Conservation (phyloP, 2,329 filamentous ascomycete species). For the Talaromyces sp. region DNA sequence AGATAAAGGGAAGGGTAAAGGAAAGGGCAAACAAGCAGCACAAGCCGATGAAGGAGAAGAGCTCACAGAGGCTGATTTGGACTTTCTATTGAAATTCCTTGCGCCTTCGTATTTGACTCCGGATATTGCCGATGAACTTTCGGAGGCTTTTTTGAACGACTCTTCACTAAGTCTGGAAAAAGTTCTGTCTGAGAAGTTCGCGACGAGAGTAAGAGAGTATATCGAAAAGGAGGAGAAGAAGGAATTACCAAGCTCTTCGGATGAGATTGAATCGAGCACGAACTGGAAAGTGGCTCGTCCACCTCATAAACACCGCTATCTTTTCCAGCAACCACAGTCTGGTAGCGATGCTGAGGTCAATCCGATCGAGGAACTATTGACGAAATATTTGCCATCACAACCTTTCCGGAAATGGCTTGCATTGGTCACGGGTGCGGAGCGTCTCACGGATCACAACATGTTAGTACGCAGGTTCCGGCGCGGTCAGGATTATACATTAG, state of each 20-base stretch:
- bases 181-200: slow-evolving; percentile 76
- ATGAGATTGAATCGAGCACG: slow-evolving; percentile 56
- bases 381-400: slow-evolving; percentile 76
- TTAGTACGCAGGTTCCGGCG: slow-evolving; percentile 83
- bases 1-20: slow-evolving; percentile 25
- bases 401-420: slow-evolving; percentile 89
- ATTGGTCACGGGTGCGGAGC: slow-evolving; percentile 68
- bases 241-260: slow-evolving; percentile 42
- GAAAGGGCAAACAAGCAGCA: slow-evolving; percentile 36
- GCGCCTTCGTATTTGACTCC: slow-evolving; percentile 87
- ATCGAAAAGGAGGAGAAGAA: slow-evolving; percentile 63
- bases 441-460: slow-evolving; percentile 68
- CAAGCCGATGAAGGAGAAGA: slow-evolving; percentile 51
- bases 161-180: slow-evolving; percentile 78
- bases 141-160: slow-evolving; percentile 73
- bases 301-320: slow-evolving; percentile 91
- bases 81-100: slow-evolving; percentile 88
- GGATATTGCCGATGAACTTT: slow-evolving; percentile 79
- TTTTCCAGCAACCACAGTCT: slow-evolving; percentile 64
- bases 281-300: slow-evolving; percentile 76
- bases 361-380: slow-evolving; percentile 72
- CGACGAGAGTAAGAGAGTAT: slow-evolving; percentile 65
- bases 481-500: slow-evolving; percentile 87
- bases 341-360: slow-evolving; percentile 30
- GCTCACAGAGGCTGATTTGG: slow-evolving; percentile 75